Evolutionary conservation across 768 basidiomycete species (phyloP), one percentile per base, ranked within the genome.

Genomic region (Kwoniella bestiolae): DNA sequence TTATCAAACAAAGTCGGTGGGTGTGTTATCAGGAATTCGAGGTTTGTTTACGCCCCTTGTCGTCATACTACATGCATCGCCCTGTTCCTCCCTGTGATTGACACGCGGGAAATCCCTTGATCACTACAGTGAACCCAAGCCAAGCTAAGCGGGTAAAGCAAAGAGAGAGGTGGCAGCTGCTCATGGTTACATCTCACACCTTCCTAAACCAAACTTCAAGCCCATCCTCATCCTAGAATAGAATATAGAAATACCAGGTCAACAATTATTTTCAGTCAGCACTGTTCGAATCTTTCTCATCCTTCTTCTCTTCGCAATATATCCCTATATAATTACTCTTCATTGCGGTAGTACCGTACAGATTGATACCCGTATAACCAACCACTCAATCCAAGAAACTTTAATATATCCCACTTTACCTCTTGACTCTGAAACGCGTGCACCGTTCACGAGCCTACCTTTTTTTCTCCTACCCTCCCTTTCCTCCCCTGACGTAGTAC

Each of bases 391-490:
- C 16, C n/a, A 7, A 25, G 7, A 52, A 52, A 32, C 29, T 12
- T 34, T 5, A 35, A 34, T n/a, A n/a, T n/a, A n/a, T n/a, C n/a
- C n/a, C n/a, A n/a, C n/a, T 23, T 23, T 28, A 12, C 21, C 47
- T 23, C 26, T 49, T 49, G 1, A 21, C 23, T 45, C 41, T 55
- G 52, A 55, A 55, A 55, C 52, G 52, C 52, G 52, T 55, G 16
- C 52, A 55, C 52, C 52, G 52, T 55, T 34, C 52, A 55, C 52
- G 52, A 55, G 52, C 52, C 52, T 55, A 59, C 57, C 41, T 57
- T 57, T 34, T 26, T 56, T 41, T 34, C 28, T 2, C 23, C 31
- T 35, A n/a, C 23, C 23, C 32, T 55, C 29, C 38, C 38, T 41
- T 18, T 18, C 38, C 18, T 18, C 32, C 52, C 52, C 52, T 55